Base-by-base conservation (phyloP, 1,284 basidiomycete species). In the Melanopsichium pennsylvanicum region DNA sequence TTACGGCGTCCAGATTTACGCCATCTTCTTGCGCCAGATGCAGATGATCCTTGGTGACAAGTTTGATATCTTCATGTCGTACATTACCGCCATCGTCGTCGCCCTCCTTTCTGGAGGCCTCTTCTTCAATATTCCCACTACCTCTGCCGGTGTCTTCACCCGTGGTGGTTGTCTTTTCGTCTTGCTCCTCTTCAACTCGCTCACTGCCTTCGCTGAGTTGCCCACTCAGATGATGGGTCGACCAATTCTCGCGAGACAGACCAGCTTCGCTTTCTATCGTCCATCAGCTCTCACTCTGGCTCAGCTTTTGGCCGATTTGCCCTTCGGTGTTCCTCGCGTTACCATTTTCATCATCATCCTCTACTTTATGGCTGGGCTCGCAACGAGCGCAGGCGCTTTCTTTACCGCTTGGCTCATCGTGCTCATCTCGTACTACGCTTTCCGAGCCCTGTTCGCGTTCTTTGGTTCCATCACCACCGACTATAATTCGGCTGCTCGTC, bases 111-210 rank as follows among this genome's bases (percentile, higher is more conserved):
- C 92, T 64, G 92, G 91, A 25, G 87, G 90, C 82, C 87, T 91
- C 36, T 87, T 94, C 49, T 93, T 93, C 82, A 79, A 85, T 54
- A 75, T 82, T 37, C 76, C 73, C 2, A 83, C 82, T 21, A 75
- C 79, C 8, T 75, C 78, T 6, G 59, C 85, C 37, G 82, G 92
- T 35, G 88, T 90, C 44, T 82, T 95, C 42, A 86, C 95, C 39
- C 87, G 92, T 64, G 92, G 91, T 27, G 87, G 90, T 81, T 87
- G 91, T 32, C 87, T 94, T 49, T 93, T 93, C 81, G 81, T 85
- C 50, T 77, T 82, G 38, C 76, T 82, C 36, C 70, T 83, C 43
- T 76, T 82, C 69, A 79, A 75, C 68, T 79, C 82, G 15, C 79
- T 83, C 56, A 60, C 66, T 11, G 84, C 88, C 15, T 75, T 76